Percentiles rank a stretch among this genome's conserved stretches.
These are phyloP conservation scores for Eleusine coracana DNA, from an alignment of 176 grass and related monocot genomes.

Conservation along the genomic window DNA sequence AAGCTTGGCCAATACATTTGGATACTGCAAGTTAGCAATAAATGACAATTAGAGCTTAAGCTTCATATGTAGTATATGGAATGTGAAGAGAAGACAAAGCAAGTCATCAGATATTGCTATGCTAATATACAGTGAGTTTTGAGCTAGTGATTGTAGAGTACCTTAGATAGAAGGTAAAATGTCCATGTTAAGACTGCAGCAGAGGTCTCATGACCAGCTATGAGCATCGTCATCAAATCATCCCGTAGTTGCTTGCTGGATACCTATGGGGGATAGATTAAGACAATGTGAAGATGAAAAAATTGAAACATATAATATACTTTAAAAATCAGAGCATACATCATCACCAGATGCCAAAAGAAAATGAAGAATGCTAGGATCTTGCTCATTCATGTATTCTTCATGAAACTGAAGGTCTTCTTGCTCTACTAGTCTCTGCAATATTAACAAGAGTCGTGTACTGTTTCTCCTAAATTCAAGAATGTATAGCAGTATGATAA, in stretches of 20 bases:
- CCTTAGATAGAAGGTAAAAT: conserved; percentile 98
- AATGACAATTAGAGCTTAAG: background rate
- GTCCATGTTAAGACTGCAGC: conserved; percentile 97
- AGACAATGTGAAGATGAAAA: conserved; percentile 26
- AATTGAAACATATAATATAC: background rate
- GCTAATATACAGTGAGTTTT: conserved; percentile 4
- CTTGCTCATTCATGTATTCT: conserved; percentile 98
- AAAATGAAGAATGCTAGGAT: conserved; percentile 98
- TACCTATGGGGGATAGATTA: conserved; percentile 57
- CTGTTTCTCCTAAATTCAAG: background rate
- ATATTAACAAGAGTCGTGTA: conserved; percentile 21
- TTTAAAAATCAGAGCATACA: conserved; percentile 47
- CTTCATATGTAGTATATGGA: background rate
- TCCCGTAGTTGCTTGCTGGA: conserved; percentile 97
- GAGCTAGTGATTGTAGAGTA: conserved; percentile 20
- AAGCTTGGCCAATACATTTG: conserved; percentile 79
- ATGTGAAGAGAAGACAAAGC: background rate
- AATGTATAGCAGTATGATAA: conserved; percentile 1
- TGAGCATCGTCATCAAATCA: conserved; percentile 97
- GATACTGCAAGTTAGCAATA: conserved; percentile 64
- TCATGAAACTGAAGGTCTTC: conserved; percentile 94
- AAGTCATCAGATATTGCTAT: conserved; percentile 11
- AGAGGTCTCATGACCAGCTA: conserved; percentile 96
- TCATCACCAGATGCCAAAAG: conserved; percentile 97
- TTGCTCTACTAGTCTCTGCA: conserved; percentile 91